Percentiles rank a stretch among this genome's conserved stretches.
These are phyloP conservation scores for Penicillium sp. DNA, from an alignment of 2,329 filamentous ascomycete genomes.

Conservation along the genomic window DNA sequence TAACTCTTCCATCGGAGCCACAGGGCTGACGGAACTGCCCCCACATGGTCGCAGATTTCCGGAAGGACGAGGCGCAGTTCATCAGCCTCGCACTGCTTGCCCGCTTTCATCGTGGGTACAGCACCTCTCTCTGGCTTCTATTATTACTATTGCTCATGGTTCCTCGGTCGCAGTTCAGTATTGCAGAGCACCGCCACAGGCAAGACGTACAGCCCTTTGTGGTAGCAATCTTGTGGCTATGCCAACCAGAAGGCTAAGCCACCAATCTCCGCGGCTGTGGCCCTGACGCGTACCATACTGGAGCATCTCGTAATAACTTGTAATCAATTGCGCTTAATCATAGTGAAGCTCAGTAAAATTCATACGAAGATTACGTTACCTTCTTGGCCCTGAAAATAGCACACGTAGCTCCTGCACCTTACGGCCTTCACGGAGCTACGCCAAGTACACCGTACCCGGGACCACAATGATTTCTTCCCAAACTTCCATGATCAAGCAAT, in stretches of 20 bases:
- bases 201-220: neutral
- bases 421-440: conserved; percentile 7
- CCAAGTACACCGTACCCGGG: neutral
- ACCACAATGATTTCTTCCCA: neutral
- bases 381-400: conserved; percentile 10
- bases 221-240: conserved; percentile 1
- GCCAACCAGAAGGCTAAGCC: neutral
- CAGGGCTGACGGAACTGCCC: conserved; percentile 23
- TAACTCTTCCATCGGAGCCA: conserved; percentile 1
- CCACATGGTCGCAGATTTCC: conserved; percentile 17
- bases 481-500: neutral
- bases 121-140: no score
- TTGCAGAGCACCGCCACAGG: neutral
- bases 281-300: neutral
- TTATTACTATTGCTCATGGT: neutral
- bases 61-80: conserved; percentile 15
- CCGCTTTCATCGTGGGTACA: neutral
- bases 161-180: neutral
- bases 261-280: neutral
- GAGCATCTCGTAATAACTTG: neutral
- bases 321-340: no score
- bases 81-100: neutral
- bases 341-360: no score
- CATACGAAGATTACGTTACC: neutral
- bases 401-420: neutral